Percentiles rank a stretch among this genome's conserved stretches.
Conservation (phyloP, 352 stramenopile species). For the Aphanomyces euteiches region DNA sequence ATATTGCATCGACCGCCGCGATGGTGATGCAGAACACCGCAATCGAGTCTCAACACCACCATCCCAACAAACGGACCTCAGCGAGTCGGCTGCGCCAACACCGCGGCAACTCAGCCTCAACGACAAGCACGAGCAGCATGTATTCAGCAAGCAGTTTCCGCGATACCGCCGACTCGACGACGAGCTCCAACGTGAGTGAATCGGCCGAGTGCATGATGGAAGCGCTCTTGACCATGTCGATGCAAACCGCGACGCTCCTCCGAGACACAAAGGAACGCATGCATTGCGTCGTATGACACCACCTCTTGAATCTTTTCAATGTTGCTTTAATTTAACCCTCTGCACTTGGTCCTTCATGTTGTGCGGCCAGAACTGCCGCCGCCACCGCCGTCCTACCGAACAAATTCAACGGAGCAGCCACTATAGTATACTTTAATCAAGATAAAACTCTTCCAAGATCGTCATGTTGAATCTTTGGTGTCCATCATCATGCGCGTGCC, state of each 20-base stretch:
- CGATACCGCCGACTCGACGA: not conserved
- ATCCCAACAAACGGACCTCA: not conserved
- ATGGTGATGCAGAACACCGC: slow-evolving; percentile 21
- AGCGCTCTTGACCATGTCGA: slow-evolving; percentile 11
- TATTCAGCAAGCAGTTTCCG: not conserved
- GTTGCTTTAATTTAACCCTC: too few species aligned
- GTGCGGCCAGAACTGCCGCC: too few species aligned
- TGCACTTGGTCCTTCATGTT: too few species aligned
- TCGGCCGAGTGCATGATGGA: slow-evolving; percentile 12
- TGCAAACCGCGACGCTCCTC: not conserved
- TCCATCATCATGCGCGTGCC: too few species aligned
- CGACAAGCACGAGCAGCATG: slow-evolving; percentile 5
- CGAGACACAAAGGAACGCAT: slow-evolving; percentile 5
- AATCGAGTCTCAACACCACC: not conserved
- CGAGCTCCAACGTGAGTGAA: not conserved
- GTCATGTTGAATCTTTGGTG: too few species aligned
- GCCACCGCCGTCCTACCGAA: too few species aligned
- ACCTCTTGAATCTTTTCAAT: too few species aligned
- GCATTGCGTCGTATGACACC: not conserved
- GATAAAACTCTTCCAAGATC: too few species aligned
- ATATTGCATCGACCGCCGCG: slow-evolving; percentile 13
- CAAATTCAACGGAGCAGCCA: too few species aligned
- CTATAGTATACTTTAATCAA: too few species aligned
- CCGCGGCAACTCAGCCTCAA: slow-evolving; percentile 11
- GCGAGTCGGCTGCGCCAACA: not conserved